These are phyloP conservation scores for Trichophyton equinum DNA, from an alignment of 2,329 filamentous ascomycete species.

Conservation along the genomic window DNA sequence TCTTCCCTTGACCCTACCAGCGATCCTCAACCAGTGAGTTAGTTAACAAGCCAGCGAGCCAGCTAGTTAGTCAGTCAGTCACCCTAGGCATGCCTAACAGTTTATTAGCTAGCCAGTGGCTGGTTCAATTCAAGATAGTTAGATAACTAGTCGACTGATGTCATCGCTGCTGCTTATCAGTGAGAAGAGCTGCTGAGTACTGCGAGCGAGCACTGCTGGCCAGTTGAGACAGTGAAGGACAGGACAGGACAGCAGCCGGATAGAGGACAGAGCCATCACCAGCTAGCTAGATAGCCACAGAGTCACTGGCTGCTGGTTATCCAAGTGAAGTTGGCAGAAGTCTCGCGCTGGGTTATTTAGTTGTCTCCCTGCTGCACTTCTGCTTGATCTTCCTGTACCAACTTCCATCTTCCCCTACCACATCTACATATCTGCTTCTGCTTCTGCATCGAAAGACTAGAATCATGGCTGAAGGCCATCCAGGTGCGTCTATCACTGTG, in stretches of 20 bases:
- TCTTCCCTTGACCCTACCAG: not conserved
- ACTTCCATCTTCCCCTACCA: not conserved
- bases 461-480: not conserved
- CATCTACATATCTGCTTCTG: not conserved
- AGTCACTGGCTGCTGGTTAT: not conserved
- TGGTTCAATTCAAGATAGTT: too few relatives aligned
- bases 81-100: too few relatives aligned
- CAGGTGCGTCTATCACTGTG: not conserved
- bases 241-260: not conserved
- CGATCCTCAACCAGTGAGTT: too few relatives aligned
- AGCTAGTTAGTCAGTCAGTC: too few relatives aligned
- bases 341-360: not conserved
- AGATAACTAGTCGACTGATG: not conserved
- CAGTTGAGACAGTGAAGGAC: not conserved
- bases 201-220: not conserved
- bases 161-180: not conserved
- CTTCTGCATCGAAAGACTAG: not conserved
- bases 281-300: too few relatives aligned
- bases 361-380: not conserved
- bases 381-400: not conserved
- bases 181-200: not conserved
- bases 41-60: too few relatives aligned
- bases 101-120: too few relatives aligned
- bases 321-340: not conserved
- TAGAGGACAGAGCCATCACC: not conserved